Base-by-base conservation (phyloP, 805 yeast genomes). In the Pichia rugopelliculosa region DNA sequence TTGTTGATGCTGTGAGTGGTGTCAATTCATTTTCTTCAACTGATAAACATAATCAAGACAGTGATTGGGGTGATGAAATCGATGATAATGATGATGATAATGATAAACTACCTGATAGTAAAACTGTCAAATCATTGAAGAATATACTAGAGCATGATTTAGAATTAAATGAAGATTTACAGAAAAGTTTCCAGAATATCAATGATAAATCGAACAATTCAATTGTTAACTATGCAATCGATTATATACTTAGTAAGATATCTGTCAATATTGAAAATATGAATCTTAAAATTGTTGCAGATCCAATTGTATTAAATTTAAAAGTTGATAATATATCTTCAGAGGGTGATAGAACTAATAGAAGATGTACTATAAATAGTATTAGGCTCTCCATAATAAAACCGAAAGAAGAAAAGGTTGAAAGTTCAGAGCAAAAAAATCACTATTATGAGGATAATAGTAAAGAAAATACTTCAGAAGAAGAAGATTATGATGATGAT, bases 211-310 rank as follows among this genome's bases (percentile, higher is more conserved):
- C 49, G 4, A 46, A 47, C 36, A 46, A 41, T 21, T 37, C 49
- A 6, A 27, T 52, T 10, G 37, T 38, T 12, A 70, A 78, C 13
- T 75, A 70, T 52, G 87, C 87, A 0, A 78, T 81, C 0, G 89
- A 82, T 49, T 70, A 81, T 50, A 87, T 88, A 0, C 61, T 85
- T 18, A 75, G 85, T 53, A 75, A 80, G 52, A 62, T 85, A 5
- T 77, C 71, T 41, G 69, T 84, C 4, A 70, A 62, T n/a, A 55
- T 84, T 6, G 59, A 64, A 11, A 66, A 79, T 52, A 56, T 80
- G 9, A 69, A 65, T 5, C 57, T 84, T 30, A 73, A 74, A 40
- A 53, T 84, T 3, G 64, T 80, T 0, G 66, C 79, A 33, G 82
- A 79, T 50, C 61, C 66, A 24, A 55, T 56, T 56, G 73, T 63